phyloP scores from a whole-genome alignment of 1,284 basidiomycete species.

The Fomitopsis schrenkii region DNA sequence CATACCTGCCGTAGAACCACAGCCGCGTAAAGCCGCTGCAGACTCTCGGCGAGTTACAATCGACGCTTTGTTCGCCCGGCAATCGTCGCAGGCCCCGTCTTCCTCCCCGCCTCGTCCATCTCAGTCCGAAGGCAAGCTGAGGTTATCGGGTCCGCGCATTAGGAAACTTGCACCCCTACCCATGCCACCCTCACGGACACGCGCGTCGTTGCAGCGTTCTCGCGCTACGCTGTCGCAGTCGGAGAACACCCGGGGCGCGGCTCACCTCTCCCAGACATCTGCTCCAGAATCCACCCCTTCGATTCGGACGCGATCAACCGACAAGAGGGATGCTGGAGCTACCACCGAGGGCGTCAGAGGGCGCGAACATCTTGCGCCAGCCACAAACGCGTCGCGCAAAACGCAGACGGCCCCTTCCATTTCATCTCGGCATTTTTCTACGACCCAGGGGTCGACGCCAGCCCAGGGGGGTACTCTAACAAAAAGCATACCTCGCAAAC shows the following conservation, averaged over 20 bases:
- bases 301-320: not conserved
- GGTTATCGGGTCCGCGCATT: not conserved
- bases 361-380: not conserved
- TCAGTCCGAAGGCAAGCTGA: not conserved
- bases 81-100: slow-evolving; percentile 2
- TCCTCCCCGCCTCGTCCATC: slow-evolving; percentile 7
- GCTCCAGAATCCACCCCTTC: not conserved
- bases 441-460: too few relatives aligned
- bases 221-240: not conserved
- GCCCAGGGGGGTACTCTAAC: not conserved
- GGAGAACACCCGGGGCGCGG: not conserved
- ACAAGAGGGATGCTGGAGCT: too few relatives aligned
- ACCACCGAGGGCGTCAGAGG: not conserved
- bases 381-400: slow-evolving; percentile 1
- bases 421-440: not conserved
- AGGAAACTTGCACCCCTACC: not conserved
- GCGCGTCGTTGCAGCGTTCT: not conserved
- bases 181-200: not conserved
- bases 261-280: not conserved
- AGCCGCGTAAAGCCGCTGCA: not conserved
- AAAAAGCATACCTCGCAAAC: not conserved
- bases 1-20: not conserved
- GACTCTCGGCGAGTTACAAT: not conserved
- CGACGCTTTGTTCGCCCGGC: slow-evolving; percentile 2
- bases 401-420: not conserved